Evolutionary conservation across 2,329 filamentous ascomycete species (phyloP).

Genomic region (Trichoderma brevicompactum): DNA sequence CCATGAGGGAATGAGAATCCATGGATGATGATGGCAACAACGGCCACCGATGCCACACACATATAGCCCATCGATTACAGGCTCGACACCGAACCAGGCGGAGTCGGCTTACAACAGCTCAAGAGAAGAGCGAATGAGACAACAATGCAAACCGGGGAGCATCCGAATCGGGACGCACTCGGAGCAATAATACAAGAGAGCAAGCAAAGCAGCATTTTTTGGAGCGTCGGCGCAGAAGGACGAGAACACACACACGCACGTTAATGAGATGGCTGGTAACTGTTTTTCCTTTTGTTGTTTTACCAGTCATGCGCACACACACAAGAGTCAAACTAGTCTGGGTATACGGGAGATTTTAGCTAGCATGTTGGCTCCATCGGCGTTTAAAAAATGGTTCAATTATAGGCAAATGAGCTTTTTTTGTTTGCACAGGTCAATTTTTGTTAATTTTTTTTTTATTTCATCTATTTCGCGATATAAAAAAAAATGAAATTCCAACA

Average conservation of each 20-base stretch:
- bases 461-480: conserved; percentile 14
- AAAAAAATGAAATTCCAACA: conserved; percentile 31
- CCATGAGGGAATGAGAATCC: background rate
- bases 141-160: background rate
- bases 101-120: conserved; percentile 3
- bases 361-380: conserved; percentile 8
- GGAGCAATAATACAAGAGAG: conserved; percentile 3
- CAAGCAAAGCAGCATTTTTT: conserved; percentile 6
- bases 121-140: background rate
- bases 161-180: background rate
- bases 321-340: background rate
- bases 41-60: background rate
- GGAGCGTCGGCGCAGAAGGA: conserved; percentile 16
- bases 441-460: conserved; percentile 5
- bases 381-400: conserved; percentile 6
- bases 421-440: background rate
- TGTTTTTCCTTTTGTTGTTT: background rate
- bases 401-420: conserved; percentile 3
- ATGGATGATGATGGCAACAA: background rate
- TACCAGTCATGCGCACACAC: background rate
- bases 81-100: conserved; percentile 26
- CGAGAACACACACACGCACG: background rate
- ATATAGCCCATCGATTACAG: background rate
- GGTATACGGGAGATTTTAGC: conserved; percentile 9
- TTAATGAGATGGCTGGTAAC: conserved; percentile 14